Evolutionary conservation across 768 basidiomycete species (phyloP).

Genomic region (Grammothele lineata): DNA sequence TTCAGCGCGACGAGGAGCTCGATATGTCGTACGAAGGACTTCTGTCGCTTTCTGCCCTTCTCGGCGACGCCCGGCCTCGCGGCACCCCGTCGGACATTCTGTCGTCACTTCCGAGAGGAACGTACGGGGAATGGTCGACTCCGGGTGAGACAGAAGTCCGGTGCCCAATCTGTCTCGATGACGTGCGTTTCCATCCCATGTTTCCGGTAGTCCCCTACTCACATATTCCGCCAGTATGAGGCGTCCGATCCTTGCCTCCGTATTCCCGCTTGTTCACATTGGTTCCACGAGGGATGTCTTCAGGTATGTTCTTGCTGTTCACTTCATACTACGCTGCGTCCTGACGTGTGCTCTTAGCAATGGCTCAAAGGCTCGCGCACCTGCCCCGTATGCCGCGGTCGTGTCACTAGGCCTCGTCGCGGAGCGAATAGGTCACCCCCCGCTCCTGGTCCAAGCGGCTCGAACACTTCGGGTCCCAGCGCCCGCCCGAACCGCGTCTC

Average conservation of each 20-base stretch:
- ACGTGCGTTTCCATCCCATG: slow-evolving; percentile 45
- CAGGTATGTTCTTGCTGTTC: slow-evolving; percentile 42
- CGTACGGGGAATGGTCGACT: slow-evolving; percentile 66
- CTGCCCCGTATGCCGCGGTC: slow-evolving; percentile 76
- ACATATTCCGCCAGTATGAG: slow-evolving; percentile 52
- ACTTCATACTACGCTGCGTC: slow-evolving; percentile 1
- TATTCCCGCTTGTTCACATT: slow-evolving; percentile 69
- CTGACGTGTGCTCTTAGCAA: slow-evolving; percentile 44
- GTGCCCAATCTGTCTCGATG: slow-evolving; percentile 83
- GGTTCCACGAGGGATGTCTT: slow-evolving; percentile 75
- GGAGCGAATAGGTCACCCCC: neutral
- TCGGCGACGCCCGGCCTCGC: slow-evolving; percentile 68
- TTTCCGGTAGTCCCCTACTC: neutral
- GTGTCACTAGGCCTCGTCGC: slow-evolving; percentile 31
- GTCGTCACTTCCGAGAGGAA: slow-evolving; percentile 50
- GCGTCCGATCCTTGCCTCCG: slow-evolving; percentile 60
- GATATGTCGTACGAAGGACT: slow-evolving; percentile 73
- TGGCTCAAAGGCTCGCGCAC: slow-evolving; percentile 75
- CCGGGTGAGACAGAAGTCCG: slow-evolving; percentile 58
- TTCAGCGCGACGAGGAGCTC: slow-evolving; percentile 73
- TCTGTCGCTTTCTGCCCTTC: slow-evolving; percentile 48
- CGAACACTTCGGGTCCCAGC: no score
- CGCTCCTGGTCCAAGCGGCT: slow-evolving; percentile 6
- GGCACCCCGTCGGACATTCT: slow-evolving; percentile 62
- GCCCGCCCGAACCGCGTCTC: no score